Conservation (phyloP, 148 eudicot genomes). For the Chenopodium berlandieri region DNA sequence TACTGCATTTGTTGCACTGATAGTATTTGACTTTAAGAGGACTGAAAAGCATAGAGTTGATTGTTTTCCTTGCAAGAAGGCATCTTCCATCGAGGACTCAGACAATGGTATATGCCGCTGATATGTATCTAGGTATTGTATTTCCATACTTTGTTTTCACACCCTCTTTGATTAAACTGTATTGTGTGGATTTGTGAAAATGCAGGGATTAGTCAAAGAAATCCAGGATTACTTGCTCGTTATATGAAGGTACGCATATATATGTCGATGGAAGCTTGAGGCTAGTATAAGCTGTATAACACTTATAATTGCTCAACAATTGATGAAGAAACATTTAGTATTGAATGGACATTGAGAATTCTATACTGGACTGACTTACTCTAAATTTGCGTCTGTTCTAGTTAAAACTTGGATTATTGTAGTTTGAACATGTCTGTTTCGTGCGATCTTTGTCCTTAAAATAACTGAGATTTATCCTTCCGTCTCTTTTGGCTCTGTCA, state of each 20-base stretch:
- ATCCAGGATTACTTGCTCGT: conserved; percentile 70
- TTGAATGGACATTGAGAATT: not conserved
- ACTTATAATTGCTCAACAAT: not conserved
- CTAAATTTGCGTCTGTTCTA: not conserved
- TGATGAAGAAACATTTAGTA: not conserved
- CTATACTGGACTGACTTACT: not conserved
- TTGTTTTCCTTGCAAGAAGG: conserved; percentile 86
- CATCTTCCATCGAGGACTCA: conserved; percentile 43
- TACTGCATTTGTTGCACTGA: conserved; percentile 97
- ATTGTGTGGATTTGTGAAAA: conserved; percentile 18
- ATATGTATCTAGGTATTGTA: not conserved
- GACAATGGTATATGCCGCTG: conserved; percentile 50
- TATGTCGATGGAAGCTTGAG: conserved; percentile 1
- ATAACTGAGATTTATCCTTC: not conserved
- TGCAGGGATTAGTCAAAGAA: conserved; percentile 57
- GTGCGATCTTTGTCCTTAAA: not conserved
- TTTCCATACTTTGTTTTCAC: not conserved
- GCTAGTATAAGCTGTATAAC: not conserved
- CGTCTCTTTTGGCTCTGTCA: not conserved
- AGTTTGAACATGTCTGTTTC: not conserved
- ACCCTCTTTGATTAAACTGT: conserved; percentile 7
- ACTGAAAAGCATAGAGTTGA: conserved; percentile 87
- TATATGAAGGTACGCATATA: conserved; percentile 83
- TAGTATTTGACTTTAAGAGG: conserved; percentile 84
- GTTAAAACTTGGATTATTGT: not conserved